Percentiles rank a stretch among this genome's conserved stretches.
phyloP scores from a whole-genome alignment of 768 basidiomycete genomes.

The Hemileccinum rubropunctum region DNA sequence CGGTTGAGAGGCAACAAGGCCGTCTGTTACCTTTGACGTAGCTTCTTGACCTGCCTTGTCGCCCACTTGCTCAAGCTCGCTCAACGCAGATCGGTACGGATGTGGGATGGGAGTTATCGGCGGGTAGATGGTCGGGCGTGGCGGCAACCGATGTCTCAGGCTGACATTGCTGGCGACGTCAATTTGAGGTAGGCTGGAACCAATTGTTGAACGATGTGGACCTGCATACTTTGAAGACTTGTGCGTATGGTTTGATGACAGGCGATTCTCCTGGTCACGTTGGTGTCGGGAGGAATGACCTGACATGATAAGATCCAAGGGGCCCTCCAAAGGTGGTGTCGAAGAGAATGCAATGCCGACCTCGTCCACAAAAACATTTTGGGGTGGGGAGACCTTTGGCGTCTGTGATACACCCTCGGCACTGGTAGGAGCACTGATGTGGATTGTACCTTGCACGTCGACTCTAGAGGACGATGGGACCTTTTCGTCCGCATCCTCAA shows the following conservation, averaged over 20 bases:
- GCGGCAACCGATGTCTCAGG: slow-evolving; percentile 37
- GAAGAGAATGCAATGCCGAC: slow-evolving; percentile 47
- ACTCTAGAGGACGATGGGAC: slow-evolving; percentile 21
- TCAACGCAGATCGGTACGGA: slow-evolving; percentile 19
- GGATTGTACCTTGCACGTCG: slow-evolving; percentile 24
- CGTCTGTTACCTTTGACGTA: not conserved
- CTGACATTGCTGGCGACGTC: slow-evolving; percentile 28
- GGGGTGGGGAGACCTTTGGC: slow-evolving; percentile 29
- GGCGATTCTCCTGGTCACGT: not conserved
- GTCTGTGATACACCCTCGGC: not conserved
- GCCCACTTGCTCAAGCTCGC: not conserved
- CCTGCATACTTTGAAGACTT: slow-evolving; percentile 38
- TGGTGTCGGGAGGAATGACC: slow-evolving; percentile 31
- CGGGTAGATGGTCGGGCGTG: slow-evolving; percentile 23
- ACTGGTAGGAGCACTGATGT: not conserved
- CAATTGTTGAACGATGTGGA: slow-evolving; percentile 37
- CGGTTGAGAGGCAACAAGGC: not conserved
- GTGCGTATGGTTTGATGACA: slow-evolving; percentile 16
- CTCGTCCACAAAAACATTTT: slow-evolving; percentile 23
- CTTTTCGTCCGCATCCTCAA: slow-evolving; percentile 22
- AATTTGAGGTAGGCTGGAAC: slow-evolving; percentile 14
- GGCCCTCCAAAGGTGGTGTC: slow-evolving; percentile 29
- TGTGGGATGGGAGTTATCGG: slow-evolving; percentile 28
- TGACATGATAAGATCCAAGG: slow-evolving; percentile 21
- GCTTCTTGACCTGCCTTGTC: not conserved